Conservation (phyloP, 129 eudicot species). For the Escallonia rubra region DNA sequence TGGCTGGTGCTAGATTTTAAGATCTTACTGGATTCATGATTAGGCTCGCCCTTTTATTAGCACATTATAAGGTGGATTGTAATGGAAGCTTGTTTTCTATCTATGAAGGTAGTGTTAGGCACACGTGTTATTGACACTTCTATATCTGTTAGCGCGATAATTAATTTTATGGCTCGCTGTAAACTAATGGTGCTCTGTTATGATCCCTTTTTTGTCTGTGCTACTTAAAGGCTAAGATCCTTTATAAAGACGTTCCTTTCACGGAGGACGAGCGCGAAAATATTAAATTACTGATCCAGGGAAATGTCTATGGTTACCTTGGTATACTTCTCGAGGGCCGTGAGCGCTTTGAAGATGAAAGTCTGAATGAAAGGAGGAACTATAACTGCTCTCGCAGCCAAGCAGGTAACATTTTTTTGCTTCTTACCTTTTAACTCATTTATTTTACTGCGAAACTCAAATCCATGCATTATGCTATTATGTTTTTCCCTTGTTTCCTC, state of each 20-base stretch:
- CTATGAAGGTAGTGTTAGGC: too few relatives aligned
- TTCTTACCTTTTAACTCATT: not conserved
- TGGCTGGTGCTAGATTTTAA: too few relatives aligned
- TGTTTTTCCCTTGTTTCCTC: not conserved
- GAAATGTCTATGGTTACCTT: conserved; percentile 79
- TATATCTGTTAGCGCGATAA: too few relatives aligned
- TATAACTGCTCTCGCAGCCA: conserved; percentile 12
- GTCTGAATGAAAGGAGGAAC: conserved; percentile 31
- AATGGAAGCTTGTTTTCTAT: too few relatives aligned
- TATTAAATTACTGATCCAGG: conserved; percentile 74
- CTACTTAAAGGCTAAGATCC: conserved; percentile 65
- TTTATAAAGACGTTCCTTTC: conserved; percentile 77
- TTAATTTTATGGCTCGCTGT: not conserved
- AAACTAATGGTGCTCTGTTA: not conserved
- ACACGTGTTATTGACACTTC: too few relatives aligned
- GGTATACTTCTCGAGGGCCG: conserved; percentile 95
- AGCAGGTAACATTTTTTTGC: conserved; percentile 27
- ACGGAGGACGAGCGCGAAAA: conserved; percentile 79
- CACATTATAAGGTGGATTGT: too few relatives aligned
- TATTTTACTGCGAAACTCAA: not conserved
- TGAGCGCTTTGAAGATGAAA: conserved; percentile 96
- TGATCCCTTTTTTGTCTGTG: not conserved
- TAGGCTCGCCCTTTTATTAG: too few relatives aligned
- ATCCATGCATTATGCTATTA: not conserved
- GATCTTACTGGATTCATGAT: too few relatives aligned